Percentiles rank a stretch among this genome's conserved stretches.
Conservation (phyloP, 2,329 filamentous ascomycete species). For the Monilinia aucupariae region DNA sequence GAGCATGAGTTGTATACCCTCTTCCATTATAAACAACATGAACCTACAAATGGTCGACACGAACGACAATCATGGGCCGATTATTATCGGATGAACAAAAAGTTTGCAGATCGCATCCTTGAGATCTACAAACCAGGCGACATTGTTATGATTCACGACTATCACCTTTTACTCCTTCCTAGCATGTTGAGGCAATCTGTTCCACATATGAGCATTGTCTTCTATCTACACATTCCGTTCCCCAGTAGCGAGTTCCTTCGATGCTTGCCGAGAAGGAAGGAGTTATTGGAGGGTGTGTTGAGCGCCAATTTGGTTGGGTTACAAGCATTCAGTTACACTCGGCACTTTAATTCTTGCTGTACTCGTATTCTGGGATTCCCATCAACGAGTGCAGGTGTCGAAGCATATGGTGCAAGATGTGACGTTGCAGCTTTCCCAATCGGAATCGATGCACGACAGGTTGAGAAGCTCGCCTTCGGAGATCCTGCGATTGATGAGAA, state of each 20-base stretch:
- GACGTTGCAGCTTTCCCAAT: constrained; percentile 93
- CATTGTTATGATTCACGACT: constrained; percentile 89
- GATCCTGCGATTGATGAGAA: constrained; percentile 65
- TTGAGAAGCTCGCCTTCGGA: constrained; percentile 69
- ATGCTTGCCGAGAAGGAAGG: constrained; percentile 81
- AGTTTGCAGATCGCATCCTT: constrained; percentile 84
- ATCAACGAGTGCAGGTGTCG: constrained; percentile 76
- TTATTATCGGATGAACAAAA: constrained; percentile 87
- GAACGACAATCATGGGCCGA: constrained; percentile 85
- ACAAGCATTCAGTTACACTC: constrained; percentile 90
- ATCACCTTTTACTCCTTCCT: constrained; percentile 84
- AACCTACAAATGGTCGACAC: constrained; percentile 76
- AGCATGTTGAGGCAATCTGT: constrained; percentile 80
- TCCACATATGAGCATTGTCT: constrained; percentile 87
- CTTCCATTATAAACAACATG: constrained; percentile 94
- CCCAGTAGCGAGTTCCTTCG: constrained; percentile 93
- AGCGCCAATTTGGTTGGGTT: constrained; percentile 92
- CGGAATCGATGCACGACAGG: constrained; percentile 81
- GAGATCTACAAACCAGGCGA: constrained; percentile 89
- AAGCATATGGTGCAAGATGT: constrained; percentile 82
- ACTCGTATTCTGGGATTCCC: constrained; percentile 87
- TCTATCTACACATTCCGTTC: constrained; percentile 91
- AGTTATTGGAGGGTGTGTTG: constrained; percentile 82
- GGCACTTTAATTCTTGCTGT: constrained; percentile 92
- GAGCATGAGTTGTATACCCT: constrained; percentile 89